Percentiles rank a stretch among this genome's conserved stretches.
Evolutionary conservation across 176 grass and related monocot species (phyloP).

Genomic region (Avena eriantha): DNA sequence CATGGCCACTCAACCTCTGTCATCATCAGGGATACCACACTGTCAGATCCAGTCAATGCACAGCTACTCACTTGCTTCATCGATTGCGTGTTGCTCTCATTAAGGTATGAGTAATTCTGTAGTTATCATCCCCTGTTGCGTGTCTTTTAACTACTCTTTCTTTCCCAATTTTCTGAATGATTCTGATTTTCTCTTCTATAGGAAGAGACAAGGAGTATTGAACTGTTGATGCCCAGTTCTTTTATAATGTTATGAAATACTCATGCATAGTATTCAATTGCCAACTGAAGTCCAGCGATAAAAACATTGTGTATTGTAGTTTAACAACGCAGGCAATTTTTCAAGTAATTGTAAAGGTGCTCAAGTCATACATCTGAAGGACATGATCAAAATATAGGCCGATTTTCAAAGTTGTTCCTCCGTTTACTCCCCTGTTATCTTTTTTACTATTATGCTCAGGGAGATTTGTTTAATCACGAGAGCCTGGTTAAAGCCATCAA

Average conservation of each 20-base stretch:
- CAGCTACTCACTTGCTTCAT: slow-evolving; percentile 17
- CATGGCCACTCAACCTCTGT: slow-evolving; percentile 48
- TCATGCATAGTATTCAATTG: not conserved
- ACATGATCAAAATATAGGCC: not conserved
- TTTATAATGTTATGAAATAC: not conserved
- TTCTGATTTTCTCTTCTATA: not conserved
- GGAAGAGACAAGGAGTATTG: not conserved
- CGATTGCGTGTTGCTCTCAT: not conserved
- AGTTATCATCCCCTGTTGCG: not conserved
- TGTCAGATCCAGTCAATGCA: slow-evolving; percentile 45
- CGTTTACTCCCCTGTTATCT: not conserved
- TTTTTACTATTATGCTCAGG: not conserved
- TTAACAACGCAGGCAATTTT: not conserved
- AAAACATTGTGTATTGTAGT: not conserved
- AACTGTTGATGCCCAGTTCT: not conserved
- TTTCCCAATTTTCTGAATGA: not conserved
- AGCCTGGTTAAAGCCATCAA: slow-evolving; percentile 5
- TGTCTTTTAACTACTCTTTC: not conserved
- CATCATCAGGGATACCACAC: slow-evolving; percentile 44
- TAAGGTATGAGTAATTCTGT: not conserved
- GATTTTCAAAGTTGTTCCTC: not conserved
- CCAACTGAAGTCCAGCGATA: not conserved
- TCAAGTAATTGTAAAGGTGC: not conserved
- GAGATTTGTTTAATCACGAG: slow-evolving; percentile 4
- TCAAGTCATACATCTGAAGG: not conserved